These are phyloP conservation scores for Fusarium sp. DNA, from an alignment of 2,329 filamentous ascomycete species.

Conservation along the genomic window DNA sequence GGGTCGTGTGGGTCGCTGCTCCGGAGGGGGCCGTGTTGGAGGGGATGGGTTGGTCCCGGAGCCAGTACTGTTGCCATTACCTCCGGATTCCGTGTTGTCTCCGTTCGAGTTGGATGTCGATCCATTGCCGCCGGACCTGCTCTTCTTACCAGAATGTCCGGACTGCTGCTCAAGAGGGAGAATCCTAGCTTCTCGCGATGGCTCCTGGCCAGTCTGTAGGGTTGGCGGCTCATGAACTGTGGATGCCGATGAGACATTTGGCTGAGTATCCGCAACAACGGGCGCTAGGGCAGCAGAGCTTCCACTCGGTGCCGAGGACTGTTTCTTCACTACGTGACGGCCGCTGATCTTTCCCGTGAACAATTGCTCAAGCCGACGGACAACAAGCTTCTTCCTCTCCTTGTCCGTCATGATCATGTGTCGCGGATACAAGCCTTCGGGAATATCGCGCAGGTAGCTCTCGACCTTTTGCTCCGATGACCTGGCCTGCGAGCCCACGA, in stretches of 20 bases:
- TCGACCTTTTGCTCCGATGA: conserved; percentile 72
- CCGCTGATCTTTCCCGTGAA: conserved; percentile 77
- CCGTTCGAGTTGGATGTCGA: conserved; percentile 62
- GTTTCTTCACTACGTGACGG: conserved; percentile 50
- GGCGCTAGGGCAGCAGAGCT: conserved; percentile 18
- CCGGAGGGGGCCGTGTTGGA: conserved; percentile 58
- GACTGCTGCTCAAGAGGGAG: conserved; percentile 48
- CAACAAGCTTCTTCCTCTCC: conserved; percentile 81
- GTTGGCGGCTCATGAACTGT: conserved; percentile 53
- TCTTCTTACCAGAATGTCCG: conserved; percentile 52
- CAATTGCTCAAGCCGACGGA: conserved; percentile 80
- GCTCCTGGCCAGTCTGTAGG: conserved; percentile 39
- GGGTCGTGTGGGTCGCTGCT: conserved; percentile 82
- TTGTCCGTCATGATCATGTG: conserved; percentile 75
- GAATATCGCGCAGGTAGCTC: conserved; percentile 78
- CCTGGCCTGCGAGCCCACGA: conserved; percentile 51
- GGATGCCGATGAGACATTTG: conserved; percentile 25
- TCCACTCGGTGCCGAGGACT: conserved; percentile 23
- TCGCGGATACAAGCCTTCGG: conserved; percentile 74
- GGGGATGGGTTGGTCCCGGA: conserved; percentile 55
- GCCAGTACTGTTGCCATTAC: conserved; percentile 44
- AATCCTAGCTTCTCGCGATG: conserved; percentile 63
- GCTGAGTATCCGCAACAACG: conserved; percentile 45
- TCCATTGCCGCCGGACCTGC: conserved; percentile 55
- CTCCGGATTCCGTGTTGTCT: conserved; percentile 59